Base-by-base conservation (phyloP, 2,329 filamentous ascomycete species). In the Paecilomyces formosus region DNA sequence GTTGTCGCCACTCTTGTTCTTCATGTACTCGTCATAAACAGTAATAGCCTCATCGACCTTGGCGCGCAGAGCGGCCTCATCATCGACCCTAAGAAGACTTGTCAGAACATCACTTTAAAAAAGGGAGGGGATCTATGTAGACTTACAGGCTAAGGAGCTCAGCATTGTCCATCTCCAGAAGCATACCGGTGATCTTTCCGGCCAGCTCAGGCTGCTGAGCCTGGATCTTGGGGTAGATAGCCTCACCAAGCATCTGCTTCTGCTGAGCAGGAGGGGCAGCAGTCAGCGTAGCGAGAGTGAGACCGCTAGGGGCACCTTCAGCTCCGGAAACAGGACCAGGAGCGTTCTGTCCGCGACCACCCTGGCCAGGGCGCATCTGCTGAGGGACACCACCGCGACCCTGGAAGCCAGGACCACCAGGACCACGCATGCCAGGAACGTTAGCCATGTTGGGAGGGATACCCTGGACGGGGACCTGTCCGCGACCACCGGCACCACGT, bases 101-200 rank as follows among this genome's bases (percentile, higher is more conserved):
- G 39, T 67, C 59, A 70, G 63, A 52, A 63, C 51, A 57, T 33
- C 33, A 12, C 22, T 31, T 28, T 35, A 11, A 12, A 55, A 7
- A 2, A 6, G 26, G 35, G 33, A 45, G 30, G 50, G 54, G 56
- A 56, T 35, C 54, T 56, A 35, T 53, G 24, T 26, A 26, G 58
- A 90, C 92, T 90, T 88, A 96, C 90, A 99, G 85, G 79, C 90
- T 90, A 73, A 99, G 84, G 69, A 99, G 82, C 82, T 99, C 94
- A 59, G 83, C 76, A 79, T 97, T 97, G 71, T 97, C 94, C 94
- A 99, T 99, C 85, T 99, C 94, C 70, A 99, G 80, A 70, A 99
- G 88, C 94, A 99, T 99, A 79, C 94, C 94, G 62, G 94, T 99
- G 77, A 99, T 97, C 88, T 99, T 99, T 74, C 94, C 94, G 63